Evolutionary conservation across 257 asterid genomes (phyloP), one percentile per base, ranked within the genome.

Genomic region (Gentiana dahurica): DNA sequence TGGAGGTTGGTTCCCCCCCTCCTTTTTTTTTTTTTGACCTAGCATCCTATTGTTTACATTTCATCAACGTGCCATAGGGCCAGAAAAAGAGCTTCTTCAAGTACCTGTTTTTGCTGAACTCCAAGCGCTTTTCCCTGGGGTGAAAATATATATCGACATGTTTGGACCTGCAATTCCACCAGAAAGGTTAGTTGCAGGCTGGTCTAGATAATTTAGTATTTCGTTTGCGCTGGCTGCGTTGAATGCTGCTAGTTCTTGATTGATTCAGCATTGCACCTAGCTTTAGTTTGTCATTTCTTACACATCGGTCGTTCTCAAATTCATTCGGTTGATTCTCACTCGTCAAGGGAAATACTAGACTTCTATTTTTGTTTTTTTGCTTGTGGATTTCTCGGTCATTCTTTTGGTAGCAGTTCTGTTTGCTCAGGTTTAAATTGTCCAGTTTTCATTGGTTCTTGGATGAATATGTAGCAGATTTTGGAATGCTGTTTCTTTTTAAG

Each of bases 41-140:
- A 24, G 24, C 24, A 24, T 24, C 9, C 6, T 5, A 3, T 41
- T 41, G 46, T 41, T 41, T 41, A 41, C 46, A 5, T 41, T 5
- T 41, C 9, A 2, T 10, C 46, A 5, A 41, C 46, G 9, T 41
- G 9, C 46, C 46, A 4, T 70, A 89, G 95, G 97, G 38, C 95
- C 98, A 57, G 98, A 88, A 54, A 83, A 81, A 51, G 97, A 92
- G 83, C 84, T 92, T 54, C 75, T 56, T 71, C 98, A 88, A 61
- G 74, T 92, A 71, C 77, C 77, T 39, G 88, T 75, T 64, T 88
- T 92, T 45, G 85, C 85, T 39, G 98, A 92, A 64, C 68, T 92
- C 58, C 77, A 15, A 55, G 91, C 93, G 56, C 88, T 92, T 68
- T 79, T 87, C 63, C 97, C 97, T 6, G 87, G 86, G 51, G 77